Base-by-base conservation (phyloP, 2,329 filamentous ascomycete genomes). In the Trichoderma hamatum region DNA sequence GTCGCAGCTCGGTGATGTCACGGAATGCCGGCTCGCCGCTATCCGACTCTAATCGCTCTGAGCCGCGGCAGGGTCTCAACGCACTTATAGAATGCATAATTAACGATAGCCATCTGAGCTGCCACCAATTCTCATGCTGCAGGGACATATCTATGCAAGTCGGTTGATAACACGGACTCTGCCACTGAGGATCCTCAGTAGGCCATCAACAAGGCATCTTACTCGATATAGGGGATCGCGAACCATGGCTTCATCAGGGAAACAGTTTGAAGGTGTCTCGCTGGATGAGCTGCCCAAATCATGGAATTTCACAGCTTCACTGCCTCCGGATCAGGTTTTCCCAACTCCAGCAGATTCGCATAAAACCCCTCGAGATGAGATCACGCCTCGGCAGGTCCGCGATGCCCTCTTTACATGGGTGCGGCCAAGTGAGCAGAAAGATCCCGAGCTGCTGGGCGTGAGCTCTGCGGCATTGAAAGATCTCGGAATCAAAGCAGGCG, bases 391-490 rank as follows among this genome's bases (percentile, higher is more conserved):
- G 60, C 85, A 93, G 78, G 96, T 99, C 51, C 93, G 90, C 77
- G 88, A 90, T 70, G 95, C 96, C 4, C 81, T 95, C 62, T 99
- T 92, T 81, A 97, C 94, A 10, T 99, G 90, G 84, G 94, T 99
- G 24, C 89, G 94, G 4, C 96, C 96, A 0, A 91, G 95, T 75
- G 80, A 84, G 24, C 86, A 89, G 30, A 84, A 89, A 71, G 86
- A 91, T 26, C 88, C 93, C 0, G 92, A 97, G 76, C 84, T 99
- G 19, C 85, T 98, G 1, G 91, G 88, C 7, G 90, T 97, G 2
- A 97, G 94, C 71, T 86, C 88, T 2, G 88, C 88, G 2, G 95
- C 94, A 0, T 84, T 98, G 81, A 84, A 84, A 62, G 93, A 97
- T 75, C 83, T 99, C n/a, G 92, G 92, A 0, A 88, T 99, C 70